Evolutionary conservation across 208 protist genomes (phyloP).

Genomic region (Wallacemonas rigidus): DNA sequence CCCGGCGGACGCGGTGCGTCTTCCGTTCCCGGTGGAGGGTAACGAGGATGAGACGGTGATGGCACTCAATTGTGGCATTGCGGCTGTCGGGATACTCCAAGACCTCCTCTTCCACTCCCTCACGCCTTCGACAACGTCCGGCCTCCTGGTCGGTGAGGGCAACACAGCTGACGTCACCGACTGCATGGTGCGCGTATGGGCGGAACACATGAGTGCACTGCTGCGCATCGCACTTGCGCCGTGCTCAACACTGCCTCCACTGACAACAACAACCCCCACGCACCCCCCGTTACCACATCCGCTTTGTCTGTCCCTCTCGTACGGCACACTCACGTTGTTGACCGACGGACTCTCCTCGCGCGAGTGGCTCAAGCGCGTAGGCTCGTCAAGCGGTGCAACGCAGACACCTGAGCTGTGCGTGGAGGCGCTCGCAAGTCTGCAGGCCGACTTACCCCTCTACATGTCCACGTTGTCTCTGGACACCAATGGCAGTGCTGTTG

Average conservation of each 20-base stretch:
- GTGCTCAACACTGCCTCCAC: not conserved
- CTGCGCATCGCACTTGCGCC: not conserved
- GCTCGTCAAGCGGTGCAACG: constrained; percentile 2
- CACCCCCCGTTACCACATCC: not conserved
- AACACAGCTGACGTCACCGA: not conserved
- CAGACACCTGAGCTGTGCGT: constrained; percentile 21
- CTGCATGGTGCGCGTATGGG: constrained; percentile 1
- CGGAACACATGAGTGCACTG: not conserved
- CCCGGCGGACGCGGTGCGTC: not conserved
- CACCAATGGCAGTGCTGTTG: constrained; percentile 11
- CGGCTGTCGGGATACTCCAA: constrained; percentile 1
- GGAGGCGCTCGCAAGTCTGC: constrained; percentile 29
- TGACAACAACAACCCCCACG: not conserved
- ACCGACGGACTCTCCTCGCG: constrained; percentile 34
- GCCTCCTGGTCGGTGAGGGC: not conserved
- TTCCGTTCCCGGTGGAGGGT: not conserved
- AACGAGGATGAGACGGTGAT: not conserved
- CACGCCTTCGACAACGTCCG: not conserved
- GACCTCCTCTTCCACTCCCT: constrained; percentile 13
- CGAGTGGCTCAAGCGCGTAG: constrained; percentile 36
- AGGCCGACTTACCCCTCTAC: constrained; percentile 32
- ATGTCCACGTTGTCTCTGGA: constrained; percentile 12
- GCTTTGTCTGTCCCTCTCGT: constrained; percentile 12
- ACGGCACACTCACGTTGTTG: constrained; percentile 26
- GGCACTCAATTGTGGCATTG: not conserved